Evolutionary conservation across 129 eudicot species (phyloP).

Genomic region (Kitagawia praeruptora): DNA sequence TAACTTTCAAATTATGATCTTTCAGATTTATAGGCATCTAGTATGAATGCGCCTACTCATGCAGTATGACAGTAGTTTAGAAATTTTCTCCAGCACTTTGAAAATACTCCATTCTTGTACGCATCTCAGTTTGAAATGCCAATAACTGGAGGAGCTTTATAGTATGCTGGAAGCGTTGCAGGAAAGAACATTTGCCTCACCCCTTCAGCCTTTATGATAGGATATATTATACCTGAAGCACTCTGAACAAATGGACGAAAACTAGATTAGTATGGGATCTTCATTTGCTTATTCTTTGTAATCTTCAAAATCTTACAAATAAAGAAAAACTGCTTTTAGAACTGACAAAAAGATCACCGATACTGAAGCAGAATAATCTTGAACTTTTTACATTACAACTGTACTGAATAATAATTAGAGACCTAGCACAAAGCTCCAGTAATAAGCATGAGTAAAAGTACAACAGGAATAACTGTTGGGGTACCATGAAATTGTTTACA

Average conservation of each 20-base stretch:
- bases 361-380: background rate
- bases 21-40: background rate
- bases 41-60: background rate
- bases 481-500: background rate
- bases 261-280: background rate
- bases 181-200: slow-evolving; percentile 72
- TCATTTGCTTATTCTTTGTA: background rate
- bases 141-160: slow-evolving; percentile 23
- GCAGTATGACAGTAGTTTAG: background rate
- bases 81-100: background rate
- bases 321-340: background rate
- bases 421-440: background rate
- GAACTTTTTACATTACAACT: background rate
- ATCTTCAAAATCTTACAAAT: background rate
- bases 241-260: slow-evolving; percentile 23
- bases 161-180: slow-evolving; percentile 47
- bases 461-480: background rate
- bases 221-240: slow-evolving; percentile 55
- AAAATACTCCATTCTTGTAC: background rate
- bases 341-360: background rate
- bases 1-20: background rate
- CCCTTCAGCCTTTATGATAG: slow-evolving; percentile 61
- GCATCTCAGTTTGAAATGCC: background rate
- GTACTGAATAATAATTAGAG: background rate
- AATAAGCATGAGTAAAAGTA: background rate